Evolutionary conservation across 805 yeast species (phyloP).

Genomic region (Candida methanosorbosa): DNA sequence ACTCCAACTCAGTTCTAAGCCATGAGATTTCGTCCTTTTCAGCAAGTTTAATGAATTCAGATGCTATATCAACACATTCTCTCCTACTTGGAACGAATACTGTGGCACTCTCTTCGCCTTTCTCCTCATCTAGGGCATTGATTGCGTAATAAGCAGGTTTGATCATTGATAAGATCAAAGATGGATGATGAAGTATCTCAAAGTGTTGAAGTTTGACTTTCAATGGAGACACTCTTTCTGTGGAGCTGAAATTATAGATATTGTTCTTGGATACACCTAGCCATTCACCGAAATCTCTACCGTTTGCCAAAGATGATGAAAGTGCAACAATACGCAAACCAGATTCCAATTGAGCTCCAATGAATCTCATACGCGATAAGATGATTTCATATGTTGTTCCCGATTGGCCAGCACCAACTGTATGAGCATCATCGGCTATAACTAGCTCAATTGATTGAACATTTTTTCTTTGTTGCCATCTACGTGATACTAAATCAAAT

Average conservation of each 20-base stretch:
- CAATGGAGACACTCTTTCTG: slow-evolving; percentile 46
- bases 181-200: slow-evolving; percentile 39
- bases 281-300: slow-evolving; percentile 80
- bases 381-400: slow-evolving; percentile 66
- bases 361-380: slow-evolving; percentile 63
- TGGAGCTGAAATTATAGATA: slow-evolving; percentile 63
- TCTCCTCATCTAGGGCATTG: slow-evolving; percentile 20
- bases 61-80: slow-evolving; percentile 44
- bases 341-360: slow-evolving; percentile 56
- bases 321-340: slow-evolving; percentile 59
- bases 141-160: slow-evolving; percentile 39
- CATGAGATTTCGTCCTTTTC: slow-evolving; percentile 29
- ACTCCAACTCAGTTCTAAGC: slow-evolving; percentile 28
- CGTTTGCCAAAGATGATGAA: slow-evolving; percentile 62
- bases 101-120: slow-evolving; percentile 26
- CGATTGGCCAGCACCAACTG: slow-evolving; percentile 42
- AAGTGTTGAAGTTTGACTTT: slow-evolving; percentile 48
- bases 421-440: slow-evolving; percentile 68
- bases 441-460: slow-evolving; percentile 60
- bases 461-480: slow-evolving; percentile 76
- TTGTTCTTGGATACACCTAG: slow-evolving; percentile 57
- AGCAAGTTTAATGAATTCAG: slow-evolving; percentile 31
- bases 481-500: slow-evolving; percentile 62
- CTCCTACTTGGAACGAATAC: slow-evolving; percentile 53
- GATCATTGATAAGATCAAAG: slow-evolving; percentile 42